Evolutionary conservation across 768 basidiomycete species (phyloP).

Genomic region (Kwoniella shandongensis): DNA sequence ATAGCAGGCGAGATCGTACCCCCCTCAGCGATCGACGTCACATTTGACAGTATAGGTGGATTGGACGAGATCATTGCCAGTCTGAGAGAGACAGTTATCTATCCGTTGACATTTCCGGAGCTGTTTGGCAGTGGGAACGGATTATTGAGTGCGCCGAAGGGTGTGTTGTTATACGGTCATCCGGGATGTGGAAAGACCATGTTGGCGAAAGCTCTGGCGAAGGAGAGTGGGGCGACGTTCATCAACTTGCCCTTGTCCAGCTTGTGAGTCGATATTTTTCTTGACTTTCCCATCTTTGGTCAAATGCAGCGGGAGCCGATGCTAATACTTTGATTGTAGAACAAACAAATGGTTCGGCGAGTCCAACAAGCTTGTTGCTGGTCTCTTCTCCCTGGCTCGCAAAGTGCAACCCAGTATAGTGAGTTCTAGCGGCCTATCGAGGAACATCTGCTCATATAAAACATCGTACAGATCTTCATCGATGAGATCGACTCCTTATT

Average conservation of each 20-base stretch:
- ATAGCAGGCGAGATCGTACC: conserved; percentile 87
- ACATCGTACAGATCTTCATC: conserved; percentile 71
- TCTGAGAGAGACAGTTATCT: conserved; percentile 92
- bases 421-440: too few species aligned
- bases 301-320: conserved; percentile 22
- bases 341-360: conserved; percentile 71
- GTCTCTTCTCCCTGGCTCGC: conserved; percentile 85
- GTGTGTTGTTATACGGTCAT: conserved; percentile 91
- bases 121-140: conserved; percentile 71
- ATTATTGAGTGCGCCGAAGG: conserved; percentile 87
- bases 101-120: conserved; percentile 84
- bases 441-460: not conserved
- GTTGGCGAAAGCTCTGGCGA: conserved; percentile 97
- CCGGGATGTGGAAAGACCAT: conserved; percentile 99
- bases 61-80: conserved; percentile 85
- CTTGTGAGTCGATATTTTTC: conserved; percentile 54
- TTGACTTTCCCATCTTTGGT: not conserved
- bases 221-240: conserved; percentile 95
- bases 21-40: conserved; percentile 46
- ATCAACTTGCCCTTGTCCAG: conserved; percentile 80
- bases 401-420: conserved; percentile 88
- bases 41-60: conserved; percentile 76
- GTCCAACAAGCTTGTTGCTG: conserved; percentile 92
- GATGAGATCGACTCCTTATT: conserved; percentile 98
- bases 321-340: conserved; percentile 3